Evolutionary conservation across 2,329 filamentous ascomycete genomes (phyloP).

Genomic region (Colletotrichum orchidophilum): DNA sequence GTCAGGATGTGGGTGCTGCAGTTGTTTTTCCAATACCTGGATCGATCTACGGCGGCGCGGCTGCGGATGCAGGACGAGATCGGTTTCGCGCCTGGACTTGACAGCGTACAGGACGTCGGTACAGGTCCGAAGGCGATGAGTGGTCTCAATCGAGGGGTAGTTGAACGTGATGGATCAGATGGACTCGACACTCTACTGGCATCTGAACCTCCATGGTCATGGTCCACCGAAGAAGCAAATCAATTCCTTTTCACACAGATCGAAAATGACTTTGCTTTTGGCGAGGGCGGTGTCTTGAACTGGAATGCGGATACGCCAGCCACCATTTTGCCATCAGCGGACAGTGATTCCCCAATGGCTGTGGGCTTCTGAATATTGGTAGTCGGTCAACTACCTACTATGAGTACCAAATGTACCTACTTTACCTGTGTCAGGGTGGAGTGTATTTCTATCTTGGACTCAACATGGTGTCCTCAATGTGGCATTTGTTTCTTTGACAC

Average conservation of each 20-base stretch:
- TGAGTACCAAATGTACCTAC: neutral
- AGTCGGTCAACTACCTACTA: neutral
- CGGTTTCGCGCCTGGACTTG: neutral
- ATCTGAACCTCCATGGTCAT: slow-evolving; percentile 27
- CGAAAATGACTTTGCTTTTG: slow-evolving; percentile 33
- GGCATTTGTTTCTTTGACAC: too few relatives aligned
- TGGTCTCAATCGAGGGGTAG: neutral
- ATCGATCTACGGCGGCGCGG: slow-evolving; percentile 52
- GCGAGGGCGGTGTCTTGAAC: slow-evolving; percentile 5
- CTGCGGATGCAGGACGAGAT: slow-evolving; percentile 36
- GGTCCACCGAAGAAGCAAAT: slow-evolving; percentile 34
- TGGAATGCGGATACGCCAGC: neutral
- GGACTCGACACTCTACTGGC: neutral
- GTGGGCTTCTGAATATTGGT: neutral
- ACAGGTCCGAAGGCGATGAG: neutral
- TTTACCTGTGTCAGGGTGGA: too few relatives aligned
- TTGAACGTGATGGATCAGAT: neutral
- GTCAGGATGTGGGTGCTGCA: slow-evolving; percentile 58
- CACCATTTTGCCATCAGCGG: neutral
- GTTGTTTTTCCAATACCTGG: slow-evolving; percentile 57
- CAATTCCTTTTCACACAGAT: slow-evolving; percentile 37
- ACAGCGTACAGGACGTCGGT: neutral
- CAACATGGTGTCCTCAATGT: too few relatives aligned
- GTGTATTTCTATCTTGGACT: too few relatives aligned
- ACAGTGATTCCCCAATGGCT: neutral